Base-by-base conservation (phyloP, 768 basidiomycete genomes). In the Amanita pseudoporphyria region DNA sequence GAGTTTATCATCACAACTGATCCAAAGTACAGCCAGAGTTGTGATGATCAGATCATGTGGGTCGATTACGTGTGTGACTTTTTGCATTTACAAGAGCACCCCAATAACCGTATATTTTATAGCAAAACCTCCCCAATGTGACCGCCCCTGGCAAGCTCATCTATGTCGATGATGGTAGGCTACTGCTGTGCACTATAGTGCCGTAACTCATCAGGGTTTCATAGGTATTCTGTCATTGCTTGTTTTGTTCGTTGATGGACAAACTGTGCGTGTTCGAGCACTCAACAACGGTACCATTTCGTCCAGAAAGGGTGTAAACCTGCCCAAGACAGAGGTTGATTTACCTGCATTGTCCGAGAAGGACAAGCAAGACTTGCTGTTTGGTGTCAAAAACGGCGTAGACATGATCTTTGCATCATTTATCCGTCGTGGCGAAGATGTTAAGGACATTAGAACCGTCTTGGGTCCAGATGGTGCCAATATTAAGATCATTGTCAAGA, bases 351-450 rank as follows among this genome's bases (percentile, higher is more conserved):
- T 99, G 37, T 96, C 93, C 51, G 89, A 91, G 50, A 98, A 99
- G 77, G 96, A 99, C 79, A 97, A 96, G 76, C 82, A 81, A 56
- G 96, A 98, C 63, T 69, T 99, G 52, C 66, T 74, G 54, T 99
- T 98, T 55, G 96, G 96, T 68, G 95, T 96, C 62, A 86, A 82
- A 78, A 98, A 99, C 67, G 84, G 84, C 53, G 94, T 99, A 55
- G 96, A 99, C 76, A 98, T 99, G 94, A 69, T 99, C 60, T 99
- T 99, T 64, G 96, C 96, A 5, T 98, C 96, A 3, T 99, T 98
- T 67, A 98, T 99, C 67, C 92, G 96, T 54, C 84, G 87, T 50
- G 95, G 81, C 22, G 78, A 96, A 59, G 96, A 99, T 64, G 94
- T 99, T 63, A 77, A 72, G 56, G 90, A 96, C 60, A 98, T 99